Conservation (phyloP, 495 filamentous ascomycete species). For the Podospora australis region DNA sequence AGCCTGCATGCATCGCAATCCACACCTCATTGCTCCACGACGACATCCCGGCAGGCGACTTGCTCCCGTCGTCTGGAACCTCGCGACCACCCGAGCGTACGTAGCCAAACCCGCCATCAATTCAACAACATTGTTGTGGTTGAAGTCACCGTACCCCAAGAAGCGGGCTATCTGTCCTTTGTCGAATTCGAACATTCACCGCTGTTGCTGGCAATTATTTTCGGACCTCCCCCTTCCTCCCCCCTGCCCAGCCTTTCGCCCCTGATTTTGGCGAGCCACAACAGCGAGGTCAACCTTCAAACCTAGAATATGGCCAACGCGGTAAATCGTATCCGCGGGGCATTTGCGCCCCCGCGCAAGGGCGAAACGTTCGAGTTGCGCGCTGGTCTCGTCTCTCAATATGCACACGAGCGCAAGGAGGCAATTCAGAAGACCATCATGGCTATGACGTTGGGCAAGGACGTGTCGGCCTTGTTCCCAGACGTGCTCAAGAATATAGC, state of each 20-base stretch:
- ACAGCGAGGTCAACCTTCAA: background rate
- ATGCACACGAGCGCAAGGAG: slow-evolving; percentile 98
- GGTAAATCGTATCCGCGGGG: slow-evolving; percentile 91
- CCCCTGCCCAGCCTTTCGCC: background rate
- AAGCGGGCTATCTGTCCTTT: slow-evolving; percentile 2
- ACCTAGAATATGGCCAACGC: slow-evolving; percentile 57
- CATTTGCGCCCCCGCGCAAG: slow-evolving; percentile 85
- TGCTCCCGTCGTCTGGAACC: background rate
- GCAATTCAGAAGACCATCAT: slow-evolving; percentile 99
- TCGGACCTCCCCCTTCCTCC: slow-evolving; percentile 3
- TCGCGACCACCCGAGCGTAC: background rate
- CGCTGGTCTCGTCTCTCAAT: slow-evolving; percentile 95
- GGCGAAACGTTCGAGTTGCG: slow-evolving; percentile 98
- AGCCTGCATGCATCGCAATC: slow-evolving; percentile 5
- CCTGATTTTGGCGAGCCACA: background rate
- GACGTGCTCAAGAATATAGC: slow-evolving; percentile 99
- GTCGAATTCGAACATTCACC: slow-evolving; percentile 12
- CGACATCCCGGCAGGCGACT: slow-evolving; percentile 1
- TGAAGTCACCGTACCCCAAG: background rate
- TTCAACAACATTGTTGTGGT: too few relatives aligned
- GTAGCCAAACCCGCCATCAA: background rate
- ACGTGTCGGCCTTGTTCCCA: slow-evolving; percentile 94
- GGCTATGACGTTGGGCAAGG: slow-evolving; percentile 98
- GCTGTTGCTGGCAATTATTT: slow-evolving; percentile 2
- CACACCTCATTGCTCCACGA: slow-evolving; percentile 1